Conservation (phyloP, 2,329 filamentous ascomycete genomes). For the Calonectria pseudoturangicola region DNA sequence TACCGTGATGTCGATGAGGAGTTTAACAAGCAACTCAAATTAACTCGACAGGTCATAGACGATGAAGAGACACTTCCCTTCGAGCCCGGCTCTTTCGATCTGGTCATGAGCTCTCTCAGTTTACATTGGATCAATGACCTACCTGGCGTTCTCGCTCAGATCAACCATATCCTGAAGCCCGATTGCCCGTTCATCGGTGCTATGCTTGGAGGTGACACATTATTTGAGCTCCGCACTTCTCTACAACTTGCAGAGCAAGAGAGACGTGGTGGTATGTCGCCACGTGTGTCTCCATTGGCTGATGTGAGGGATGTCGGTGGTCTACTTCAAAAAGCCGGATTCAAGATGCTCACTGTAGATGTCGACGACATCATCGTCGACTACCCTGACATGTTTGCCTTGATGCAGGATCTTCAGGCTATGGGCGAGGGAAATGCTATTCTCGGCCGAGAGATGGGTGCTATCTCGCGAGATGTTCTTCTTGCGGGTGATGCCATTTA, state of each 20-base stretch:
- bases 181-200: slow-evolving; percentile 94
- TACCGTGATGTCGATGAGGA: slow-evolving; percentile 85
- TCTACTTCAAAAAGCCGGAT: slow-evolving; percentile 88
- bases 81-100: slow-evolving; percentile 85
- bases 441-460: slow-evolving; percentile 86
- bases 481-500: slow-evolving; percentile 94
- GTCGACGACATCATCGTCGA: slow-evolving; percentile 98
- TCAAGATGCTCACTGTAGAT: slow-evolving; percentile 97
- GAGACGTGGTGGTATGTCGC: slow-evolving; percentile 91
- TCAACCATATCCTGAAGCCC: slow-evolving; percentile 91
- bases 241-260: slow-evolving; percentile 95
- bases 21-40: slow-evolving; percentile 84
- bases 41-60: slow-evolving; percentile 84
- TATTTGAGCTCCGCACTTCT: slow-evolving; percentile 94
- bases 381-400: slow-evolving; percentile 90
- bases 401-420: slow-evolving; percentile 95
- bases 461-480: slow-evolving; percentile 87
- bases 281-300: slow-evolving; percentile 92
- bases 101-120: slow-evolving; percentile 90
- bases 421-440: slow-evolving; percentile 98
- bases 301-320: slow-evolving; percentile 95
- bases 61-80: slow-evolving; percentile 86
- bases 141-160: slow-evolving; percentile 87
- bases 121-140: slow-evolving; percentile 99
- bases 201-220: slow-evolving; percentile 96